Evolutionary conservation across 208 protist species (phyloP).

Genomic region (Trichomonas vaginalis): DNA sequence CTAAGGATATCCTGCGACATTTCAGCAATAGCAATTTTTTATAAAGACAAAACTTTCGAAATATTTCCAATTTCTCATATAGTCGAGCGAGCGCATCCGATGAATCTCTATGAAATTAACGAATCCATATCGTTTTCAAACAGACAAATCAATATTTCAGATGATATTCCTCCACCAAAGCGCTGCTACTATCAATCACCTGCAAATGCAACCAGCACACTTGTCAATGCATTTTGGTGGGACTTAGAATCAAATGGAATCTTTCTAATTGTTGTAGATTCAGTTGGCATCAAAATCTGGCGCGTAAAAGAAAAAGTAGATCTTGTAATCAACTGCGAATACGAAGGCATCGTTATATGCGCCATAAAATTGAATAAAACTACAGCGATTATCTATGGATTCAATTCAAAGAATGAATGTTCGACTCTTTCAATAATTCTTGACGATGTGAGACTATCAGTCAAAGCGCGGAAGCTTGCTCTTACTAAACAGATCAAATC

Average conservation of each 20-base stretch:
- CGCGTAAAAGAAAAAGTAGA: not conserved
- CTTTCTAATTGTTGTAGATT: not conserved
- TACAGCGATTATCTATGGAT: not conserved
- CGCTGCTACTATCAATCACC: not conserved
- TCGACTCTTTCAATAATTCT: not conserved
- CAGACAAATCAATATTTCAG: not conserved
- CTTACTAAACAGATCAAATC: not conserved
- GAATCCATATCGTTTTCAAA: not conserved
- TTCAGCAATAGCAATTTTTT: not conserved
- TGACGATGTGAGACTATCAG: not conserved
- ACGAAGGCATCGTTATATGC: not conserved
- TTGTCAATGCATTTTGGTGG: not conserved
- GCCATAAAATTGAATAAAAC: not conserved
- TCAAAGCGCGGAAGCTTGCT: not conserved
- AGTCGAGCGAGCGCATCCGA: not conserved
- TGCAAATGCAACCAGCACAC: not conserved
- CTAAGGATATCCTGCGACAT: not conserved
- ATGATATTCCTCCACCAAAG: not conserved
- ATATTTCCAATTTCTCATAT: not conserved
- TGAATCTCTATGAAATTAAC: not conserved
- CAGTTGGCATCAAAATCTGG: not conserved
- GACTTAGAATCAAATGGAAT: not conserved
- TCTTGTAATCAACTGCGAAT: not conserved
- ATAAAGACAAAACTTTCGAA: not conserved
- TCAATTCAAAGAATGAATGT: not conserved